A percentile compares a stretch with the other conserved stretches of the same genome.
phyloP scores from a whole-genome alignment of 2,329 filamentous ascomycete species.

The Colletotrichum sp. region DNA sequence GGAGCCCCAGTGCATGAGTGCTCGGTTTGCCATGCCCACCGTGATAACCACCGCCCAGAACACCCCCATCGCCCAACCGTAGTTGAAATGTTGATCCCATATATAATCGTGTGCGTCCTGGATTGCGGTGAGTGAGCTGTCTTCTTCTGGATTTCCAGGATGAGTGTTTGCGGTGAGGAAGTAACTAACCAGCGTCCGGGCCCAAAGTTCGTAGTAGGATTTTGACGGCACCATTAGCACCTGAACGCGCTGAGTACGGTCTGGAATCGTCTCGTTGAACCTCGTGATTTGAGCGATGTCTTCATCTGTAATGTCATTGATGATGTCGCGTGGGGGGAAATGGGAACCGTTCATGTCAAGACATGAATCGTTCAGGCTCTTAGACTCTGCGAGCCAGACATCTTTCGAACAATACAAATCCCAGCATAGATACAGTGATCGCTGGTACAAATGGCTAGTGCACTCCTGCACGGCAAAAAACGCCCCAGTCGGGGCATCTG shows the following conservation, averaged over 20 bases:
- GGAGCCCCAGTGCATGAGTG: background rate
- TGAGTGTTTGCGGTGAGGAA: background rate
- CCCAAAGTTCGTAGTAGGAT: background rate
- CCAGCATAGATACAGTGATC: background rate
- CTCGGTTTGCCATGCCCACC: background rate
- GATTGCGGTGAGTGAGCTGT: background rate
- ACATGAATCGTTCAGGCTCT: background rate
- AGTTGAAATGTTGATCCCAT: background rate
- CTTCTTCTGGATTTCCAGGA: background rate
- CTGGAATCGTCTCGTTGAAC: background rate
- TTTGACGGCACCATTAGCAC: background rate
- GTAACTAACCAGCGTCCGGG: background rate
- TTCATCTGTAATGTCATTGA: background rate
- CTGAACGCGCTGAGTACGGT: background rate
- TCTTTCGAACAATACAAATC: background rate
- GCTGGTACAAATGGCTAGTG: background rate
- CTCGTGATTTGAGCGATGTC: background rate
- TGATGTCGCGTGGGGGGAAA: background rate
- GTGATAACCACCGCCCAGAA: background rate
- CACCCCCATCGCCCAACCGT: background rate
- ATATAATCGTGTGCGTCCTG: background rate
- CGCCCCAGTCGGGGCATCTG: background rate
- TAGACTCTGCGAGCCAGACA: background rate
- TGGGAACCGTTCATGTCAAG: background rate
- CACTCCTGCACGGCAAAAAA: background rate